Evolutionary conservation across 441 rosid species (phyloP), one percentile per base, ranked within the genome.

Genomic region (Breynia disticha): DNA sequence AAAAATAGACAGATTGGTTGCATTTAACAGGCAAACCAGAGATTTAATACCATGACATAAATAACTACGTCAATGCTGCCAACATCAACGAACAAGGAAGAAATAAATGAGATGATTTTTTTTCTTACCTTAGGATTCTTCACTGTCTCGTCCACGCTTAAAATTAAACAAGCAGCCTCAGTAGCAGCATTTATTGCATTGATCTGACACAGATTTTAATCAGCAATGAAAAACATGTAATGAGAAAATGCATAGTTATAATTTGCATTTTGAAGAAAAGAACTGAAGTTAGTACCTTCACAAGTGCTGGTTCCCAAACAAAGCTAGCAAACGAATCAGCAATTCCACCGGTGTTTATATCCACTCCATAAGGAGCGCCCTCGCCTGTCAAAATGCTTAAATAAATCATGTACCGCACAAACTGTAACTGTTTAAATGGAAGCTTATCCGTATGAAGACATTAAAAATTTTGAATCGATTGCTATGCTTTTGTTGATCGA

Each of bases 241-340:
- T n/a, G 7, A 64, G 3, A 11, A 19, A 46, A 2, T 19, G 20
- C 11, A 28, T 9, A 1, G 41, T 52, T 2, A 58, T 5, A 19
- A 46, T 18, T 2, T 2, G 8, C 13, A 46, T 16, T 38, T 61
- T 16, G 20, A 19, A 38, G n/a, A 6, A 12, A 52, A 60, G 44
- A 45, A 58, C 5, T 11, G 11, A 57, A 45, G 21, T 18, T 44
- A 16, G 18, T 50, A 86, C 99, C 97, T 90, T 87, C 5, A 94
- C 99, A 54, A 90, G 96, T 13, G 99, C 81, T 64, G 99, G 99
- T 57, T 94, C 99, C 99, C 99, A 94, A 3, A 94, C 97, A 56
- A 94, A 90, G 80, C 82, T 90, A 12, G 94, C 82, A 73, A 75
- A 90, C 16, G 99, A 90, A 78, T 94, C 97, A 0, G 84, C 84